Evolutionary conservation across 371 early-diverging fungal genomes (phyloP), one percentile per base, ranked within the genome.

Genomic region (Mortierella sp.): DNA sequence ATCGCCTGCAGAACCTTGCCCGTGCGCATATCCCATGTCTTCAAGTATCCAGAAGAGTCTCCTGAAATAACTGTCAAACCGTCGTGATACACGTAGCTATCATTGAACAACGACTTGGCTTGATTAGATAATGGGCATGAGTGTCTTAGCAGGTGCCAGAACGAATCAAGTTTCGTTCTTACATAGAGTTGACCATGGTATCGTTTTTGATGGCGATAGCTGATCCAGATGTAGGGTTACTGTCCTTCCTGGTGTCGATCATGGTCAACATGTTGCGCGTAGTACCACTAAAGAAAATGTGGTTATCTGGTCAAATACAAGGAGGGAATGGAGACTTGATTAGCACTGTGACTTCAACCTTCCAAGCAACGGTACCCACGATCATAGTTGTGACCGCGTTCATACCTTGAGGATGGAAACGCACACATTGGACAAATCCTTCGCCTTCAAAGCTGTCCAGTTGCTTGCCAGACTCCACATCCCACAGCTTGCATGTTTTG

Each of bases 351-450:
- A 41, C 43, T 24, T 41, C 41, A 6, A 8, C 24, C 24, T 38
- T 68, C 16, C 8, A 68, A 11, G 10, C 10, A 8, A 38, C 0
- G 8, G 4, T 18, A 8, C 24, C 12, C 3, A 16, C 8, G 21
- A 14, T 18, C 24, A 68, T 41, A 3, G 4, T 24, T 56, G 8
- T 24, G 21, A 38, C 60, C 10, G 51, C 12, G 35, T 51, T 72
- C 82, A 18, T 91, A 93, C 95, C 94, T 83, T 91, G 89, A 44
- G 95, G 95, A 80, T 93, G 92, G 89, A 94, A 97, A 70, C 91
- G 90, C 2, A 97, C 96, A 87, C 96, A 96, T 78, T 97, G 97
- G 14, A 96, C 95, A 87, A 97, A 96, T 0, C 97, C 97, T 54
- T 96, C 95, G 55, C 89, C 89, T 7, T 96, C 95, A 78, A 91